These are phyloP conservation scores for Pseudognaphalium luteoalbum DNA, from an alignment of 129 eudicot genomes.

Conservation along the genomic window DNA sequence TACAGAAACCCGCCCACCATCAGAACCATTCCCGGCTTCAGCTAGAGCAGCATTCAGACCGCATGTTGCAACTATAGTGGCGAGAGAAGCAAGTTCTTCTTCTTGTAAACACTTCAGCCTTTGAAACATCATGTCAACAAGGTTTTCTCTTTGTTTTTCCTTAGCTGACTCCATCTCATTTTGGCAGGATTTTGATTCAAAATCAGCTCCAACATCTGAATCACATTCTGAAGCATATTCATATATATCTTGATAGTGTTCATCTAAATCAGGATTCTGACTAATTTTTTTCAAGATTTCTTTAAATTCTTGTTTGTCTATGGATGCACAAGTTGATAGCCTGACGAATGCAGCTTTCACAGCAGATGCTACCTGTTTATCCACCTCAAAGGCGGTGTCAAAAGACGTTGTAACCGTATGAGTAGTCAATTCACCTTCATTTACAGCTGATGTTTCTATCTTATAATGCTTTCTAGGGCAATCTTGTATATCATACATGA, in stretches of 20 bases:
- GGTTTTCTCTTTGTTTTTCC: slow-evolving; percentile 37
- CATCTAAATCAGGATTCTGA: slow-evolving; percentile 71
- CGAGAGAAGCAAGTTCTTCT: slow-evolving; percentile 87
- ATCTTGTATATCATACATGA: slow-evolving; percentile 74
- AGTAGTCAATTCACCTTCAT: slow-evolving; percentile 45
- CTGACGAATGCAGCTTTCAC: slow-evolving; percentile 79
- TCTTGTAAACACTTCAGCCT: slow-evolving; percentile 73
- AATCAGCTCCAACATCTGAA: slow-evolving; percentile 26
- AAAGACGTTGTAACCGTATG: slow-evolving; percentile 72
- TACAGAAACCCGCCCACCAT: slow-evolving; percentile 35
- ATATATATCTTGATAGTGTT: slow-evolving; percentile 33
- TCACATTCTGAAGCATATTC: slow-evolving; percentile 53
- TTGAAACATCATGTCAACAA: slow-evolving; percentile 70
- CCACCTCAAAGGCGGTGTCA: slow-evolving; percentile 90
- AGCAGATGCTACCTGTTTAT: slow-evolving; percentile 93
- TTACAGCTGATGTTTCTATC: slow-evolving; percentile 59
- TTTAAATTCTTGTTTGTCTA: slow-evolving; percentile 67
- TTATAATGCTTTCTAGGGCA: slow-evolving; percentile 46
- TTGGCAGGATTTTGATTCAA: slow-evolving; percentile 29
- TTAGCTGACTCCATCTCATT: slow-evolving; percentile 25
- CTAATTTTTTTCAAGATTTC: slow-evolving; percentile 66
- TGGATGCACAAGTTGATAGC: slow-evolving; percentile 67
- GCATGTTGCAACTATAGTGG: slow-evolving; percentile 91
- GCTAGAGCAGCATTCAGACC: slow-evolving; percentile 88
- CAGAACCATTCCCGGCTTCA: slow-evolving; percentile 41